Evolutionary conservation across 2,329 filamentous ascomycete genomes (phyloP).

Genomic region (Xylaria sp.): DNA sequence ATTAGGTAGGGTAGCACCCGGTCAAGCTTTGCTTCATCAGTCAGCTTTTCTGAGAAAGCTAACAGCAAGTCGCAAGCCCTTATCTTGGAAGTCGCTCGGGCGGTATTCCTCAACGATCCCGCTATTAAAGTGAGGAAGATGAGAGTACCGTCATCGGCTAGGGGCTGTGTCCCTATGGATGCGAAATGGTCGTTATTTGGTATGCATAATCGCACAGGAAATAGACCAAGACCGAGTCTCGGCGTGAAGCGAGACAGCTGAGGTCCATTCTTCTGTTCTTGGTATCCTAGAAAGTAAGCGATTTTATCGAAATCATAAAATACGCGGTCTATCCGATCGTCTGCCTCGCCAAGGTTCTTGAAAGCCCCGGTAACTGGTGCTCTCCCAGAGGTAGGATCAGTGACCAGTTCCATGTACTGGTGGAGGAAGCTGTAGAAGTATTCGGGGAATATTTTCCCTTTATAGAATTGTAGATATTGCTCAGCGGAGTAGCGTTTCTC

Average conservation of each 20-base stretch:
- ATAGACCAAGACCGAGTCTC: slow-evolving; percentile 69
- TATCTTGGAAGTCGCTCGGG: slow-evolving; percentile 85
- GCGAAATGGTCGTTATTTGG: slow-evolving; percentile 83
- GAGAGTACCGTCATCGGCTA: slow-evolving; percentile 86
- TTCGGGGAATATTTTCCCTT: slow-evolving; percentile 88
- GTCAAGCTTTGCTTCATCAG: slow-evolving; percentile 95
- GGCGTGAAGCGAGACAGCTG: slow-evolving; percentile 54
- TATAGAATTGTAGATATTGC: slow-evolving; percentile 93
- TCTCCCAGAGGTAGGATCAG: slow-evolving; percentile 85
- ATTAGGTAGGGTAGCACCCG: slow-evolving; percentile 91
- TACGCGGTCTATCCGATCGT: slow-evolving; percentile 92
- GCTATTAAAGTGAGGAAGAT: slow-evolving; percentile 92
- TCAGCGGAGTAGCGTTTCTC: slow-evolving; percentile 92
- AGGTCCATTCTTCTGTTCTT: slow-evolving; percentile 57
- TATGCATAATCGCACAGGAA: slow-evolving; percentile 86
- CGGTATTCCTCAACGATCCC: slow-evolving; percentile 88
- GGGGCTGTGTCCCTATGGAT: slow-evolving; percentile 68
- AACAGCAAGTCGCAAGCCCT: slow-evolving; percentile 91
- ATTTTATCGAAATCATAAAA: slow-evolving; percentile 98
- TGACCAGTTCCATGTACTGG: slow-evolving; percentile 96
- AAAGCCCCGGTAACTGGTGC: slow-evolving; percentile 74
- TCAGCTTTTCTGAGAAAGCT: slow-evolving; percentile 89
- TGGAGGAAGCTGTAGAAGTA: slow-evolving; percentile 99
- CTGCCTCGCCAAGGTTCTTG: slow-evolving; percentile 84
- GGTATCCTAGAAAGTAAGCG: slow-evolving; percentile 88